Conservation (phyloP, 208 protist genomes). For the Wallacemonas sp. region DNA sequence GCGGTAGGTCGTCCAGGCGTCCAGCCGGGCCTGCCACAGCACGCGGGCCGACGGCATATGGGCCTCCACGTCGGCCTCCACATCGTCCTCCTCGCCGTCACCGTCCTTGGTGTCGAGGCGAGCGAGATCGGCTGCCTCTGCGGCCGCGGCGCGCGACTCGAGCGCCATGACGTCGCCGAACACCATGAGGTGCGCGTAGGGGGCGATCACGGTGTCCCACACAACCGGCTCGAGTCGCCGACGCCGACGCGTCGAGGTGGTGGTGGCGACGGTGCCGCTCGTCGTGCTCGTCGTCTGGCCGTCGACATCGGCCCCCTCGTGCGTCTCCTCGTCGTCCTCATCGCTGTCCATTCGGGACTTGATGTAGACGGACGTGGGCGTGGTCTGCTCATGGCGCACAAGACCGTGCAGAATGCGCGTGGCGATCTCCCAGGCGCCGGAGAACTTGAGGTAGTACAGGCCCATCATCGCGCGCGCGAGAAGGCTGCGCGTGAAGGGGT, state of each 20-base stretch:
- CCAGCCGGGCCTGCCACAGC: background rate
- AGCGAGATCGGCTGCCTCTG: background rate
- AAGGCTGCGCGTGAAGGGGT: conserved; percentile 59
- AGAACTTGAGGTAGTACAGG: conserved; percentile 80
- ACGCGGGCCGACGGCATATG: background rate
- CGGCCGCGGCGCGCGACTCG: background rate
- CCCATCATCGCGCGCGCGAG: conserved; percentile 79
- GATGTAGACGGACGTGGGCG: conserved; percentile 1
- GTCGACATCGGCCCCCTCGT: background rate
- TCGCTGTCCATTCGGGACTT: background rate
- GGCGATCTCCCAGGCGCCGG: conserved; percentile 70
- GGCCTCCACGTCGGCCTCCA: background rate
- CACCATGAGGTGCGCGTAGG: conserved; percentile 66
- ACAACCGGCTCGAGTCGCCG: conserved; percentile 53
- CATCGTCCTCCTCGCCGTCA: conserved; percentile 10
- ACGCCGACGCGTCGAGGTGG: background rate
- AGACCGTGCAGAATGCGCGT: conserved; percentile 60
- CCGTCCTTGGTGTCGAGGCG: conserved; percentile 5
- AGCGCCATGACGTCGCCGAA: conserved; percentile 67
- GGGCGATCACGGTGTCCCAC: conserved; percentile 66
- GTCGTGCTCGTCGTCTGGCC: background rate
- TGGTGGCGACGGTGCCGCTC: background rate
- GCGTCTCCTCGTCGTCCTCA: background rate
- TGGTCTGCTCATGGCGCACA: conserved; percentile 59
- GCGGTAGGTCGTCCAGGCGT: background rate